Evolutionary conservation across 2,329 filamentous ascomycete species (phyloP).

Genomic region (Drechslerella coelobrocha): DNA sequence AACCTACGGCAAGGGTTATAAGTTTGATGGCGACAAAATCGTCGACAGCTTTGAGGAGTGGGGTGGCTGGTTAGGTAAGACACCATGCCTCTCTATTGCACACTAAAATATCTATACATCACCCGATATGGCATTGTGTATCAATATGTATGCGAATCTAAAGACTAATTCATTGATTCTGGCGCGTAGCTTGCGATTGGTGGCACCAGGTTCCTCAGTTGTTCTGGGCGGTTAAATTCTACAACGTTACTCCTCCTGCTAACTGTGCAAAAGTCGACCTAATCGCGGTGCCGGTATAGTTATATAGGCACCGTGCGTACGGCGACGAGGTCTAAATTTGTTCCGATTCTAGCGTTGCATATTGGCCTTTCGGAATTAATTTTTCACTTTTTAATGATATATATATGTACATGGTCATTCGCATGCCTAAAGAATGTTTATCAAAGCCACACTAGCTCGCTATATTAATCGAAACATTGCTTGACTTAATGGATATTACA

Average conservation of each 20-base stretch:
- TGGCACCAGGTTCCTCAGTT: constrained; percentile 45
- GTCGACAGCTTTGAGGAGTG: constrained; percentile 36
- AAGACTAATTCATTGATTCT: not conserved
- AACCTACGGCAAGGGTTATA: constrained; percentile 34
- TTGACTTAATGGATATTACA: too few species aligned
- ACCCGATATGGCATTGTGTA: too few species aligned
- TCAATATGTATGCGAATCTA: not conserved
- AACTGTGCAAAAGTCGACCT: constrained; percentile 40
- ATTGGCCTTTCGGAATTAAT: too few species aligned
- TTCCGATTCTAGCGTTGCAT: too few species aligned
- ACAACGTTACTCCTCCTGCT: constrained; percentile 16
- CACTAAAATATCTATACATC: not conserved
- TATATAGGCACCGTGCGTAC: not conserved
- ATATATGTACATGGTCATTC: too few species aligned
- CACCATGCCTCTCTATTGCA: not conserved
- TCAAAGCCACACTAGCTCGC: too few species aligned
- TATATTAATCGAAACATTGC: too few species aligned
- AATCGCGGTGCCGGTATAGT: constrained; percentile 13
- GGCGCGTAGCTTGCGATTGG: constrained; percentile 35
- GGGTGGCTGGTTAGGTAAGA: constrained; percentile 44
- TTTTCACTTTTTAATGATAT: too few species aligned
- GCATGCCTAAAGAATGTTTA: too few species aligned
- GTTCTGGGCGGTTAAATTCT: constrained; percentile 33
- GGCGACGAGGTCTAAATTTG: too few species aligned
- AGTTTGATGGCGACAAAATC: constrained; percentile 25